Conservation (phyloP, 2,329 filamentous ascomycete species). For the Ophiostoma angusticollis region DNA sequence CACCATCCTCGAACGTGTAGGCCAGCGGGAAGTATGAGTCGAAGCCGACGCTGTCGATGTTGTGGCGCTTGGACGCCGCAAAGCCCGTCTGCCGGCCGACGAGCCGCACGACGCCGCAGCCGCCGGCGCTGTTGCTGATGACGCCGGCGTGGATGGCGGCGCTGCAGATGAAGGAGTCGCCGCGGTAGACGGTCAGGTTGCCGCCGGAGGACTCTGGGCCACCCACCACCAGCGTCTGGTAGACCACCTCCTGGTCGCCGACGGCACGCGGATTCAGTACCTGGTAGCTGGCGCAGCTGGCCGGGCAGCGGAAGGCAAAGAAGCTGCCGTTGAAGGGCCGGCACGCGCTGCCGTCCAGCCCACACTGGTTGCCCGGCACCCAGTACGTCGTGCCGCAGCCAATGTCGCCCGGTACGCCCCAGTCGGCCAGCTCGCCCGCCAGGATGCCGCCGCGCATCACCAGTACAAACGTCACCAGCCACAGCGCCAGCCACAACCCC, state of each 20-base stretch:
- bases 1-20: constrained; percentile 58
- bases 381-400: constrained; percentile 59
- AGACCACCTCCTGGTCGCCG: constrained; percentile 53
- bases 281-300: constrained; percentile 52
- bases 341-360: constrained; percentile 60
- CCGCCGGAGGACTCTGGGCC: constrained; percentile 36
- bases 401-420: constrained; percentile 52
- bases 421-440: constrained; percentile 50
- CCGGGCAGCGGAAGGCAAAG: constrained; percentile 63
- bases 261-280: constrained; percentile 64
- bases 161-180: constrained; percentile 68
- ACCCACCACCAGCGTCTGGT: constrained; percentile 55
- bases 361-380: constrained; percentile 57
- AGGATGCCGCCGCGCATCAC: constrained; percentile 52
- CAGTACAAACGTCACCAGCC: constrained; percentile 52
- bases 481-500: constrained; percentile 43
- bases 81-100: constrained; percentile 50
- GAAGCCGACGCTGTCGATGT: constrained; percentile 66
- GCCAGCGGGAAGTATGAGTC: constrained; percentile 82
- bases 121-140: constrained; percentile 51
- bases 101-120: constrained; percentile 58
- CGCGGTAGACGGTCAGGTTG: constrained; percentile 55
- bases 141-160: constrained; percentile 65
- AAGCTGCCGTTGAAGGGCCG: constrained; percentile 59
- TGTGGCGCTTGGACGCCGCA: constrained; percentile 51